A percentile compares a stretch with the other conserved stretches of the same genome.
Conservation (phyloP, 2,329 filamentous ascomycete genomes). For the Seiridium cupressi region DNA sequence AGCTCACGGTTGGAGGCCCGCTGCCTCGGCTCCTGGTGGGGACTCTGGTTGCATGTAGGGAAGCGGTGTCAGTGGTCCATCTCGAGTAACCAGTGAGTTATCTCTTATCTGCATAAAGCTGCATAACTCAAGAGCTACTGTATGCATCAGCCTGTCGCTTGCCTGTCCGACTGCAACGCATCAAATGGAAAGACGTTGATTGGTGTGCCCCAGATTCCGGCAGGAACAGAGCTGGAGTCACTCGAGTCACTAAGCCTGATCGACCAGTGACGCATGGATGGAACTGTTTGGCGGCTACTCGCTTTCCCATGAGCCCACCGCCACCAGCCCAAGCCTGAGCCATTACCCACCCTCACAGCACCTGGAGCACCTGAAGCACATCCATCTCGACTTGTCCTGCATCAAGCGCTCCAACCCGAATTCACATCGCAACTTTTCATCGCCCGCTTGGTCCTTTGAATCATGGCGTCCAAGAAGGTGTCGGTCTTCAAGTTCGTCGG, state of each 20-base stretch:
- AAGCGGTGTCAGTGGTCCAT: neutral
- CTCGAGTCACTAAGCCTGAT: too few relatives aligned
- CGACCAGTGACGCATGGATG: neutral
- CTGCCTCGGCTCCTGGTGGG: neutral
- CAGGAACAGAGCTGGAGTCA: neutral
- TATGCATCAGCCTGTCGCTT: neutral
- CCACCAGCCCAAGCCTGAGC: neutral
- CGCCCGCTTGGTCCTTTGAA: slow-evolving; percentile 11
- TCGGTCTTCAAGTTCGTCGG: slow-evolving; percentile 89
- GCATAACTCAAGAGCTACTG: neutral
- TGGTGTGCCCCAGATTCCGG: neutral
- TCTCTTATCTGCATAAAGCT: neutral
- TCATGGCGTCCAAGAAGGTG: slow-evolving; percentile 68
- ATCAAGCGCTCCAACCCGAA: neutral
- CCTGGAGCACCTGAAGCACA: neutral
- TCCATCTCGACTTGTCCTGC: neutral
- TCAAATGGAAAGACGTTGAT: neutral
- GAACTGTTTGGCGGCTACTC: neutral
- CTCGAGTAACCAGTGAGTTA: neutral
- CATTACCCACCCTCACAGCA: neutral
- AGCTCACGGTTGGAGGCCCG: neutral
- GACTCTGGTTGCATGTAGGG: neutral
- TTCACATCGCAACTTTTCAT: slow-evolving; percentile 4
- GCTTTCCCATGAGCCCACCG: neutral
- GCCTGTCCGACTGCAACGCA: neutral